Base-by-base conservation (phyloP, 805 yeast genomes). In the Grigorovia humatica region DNA sequence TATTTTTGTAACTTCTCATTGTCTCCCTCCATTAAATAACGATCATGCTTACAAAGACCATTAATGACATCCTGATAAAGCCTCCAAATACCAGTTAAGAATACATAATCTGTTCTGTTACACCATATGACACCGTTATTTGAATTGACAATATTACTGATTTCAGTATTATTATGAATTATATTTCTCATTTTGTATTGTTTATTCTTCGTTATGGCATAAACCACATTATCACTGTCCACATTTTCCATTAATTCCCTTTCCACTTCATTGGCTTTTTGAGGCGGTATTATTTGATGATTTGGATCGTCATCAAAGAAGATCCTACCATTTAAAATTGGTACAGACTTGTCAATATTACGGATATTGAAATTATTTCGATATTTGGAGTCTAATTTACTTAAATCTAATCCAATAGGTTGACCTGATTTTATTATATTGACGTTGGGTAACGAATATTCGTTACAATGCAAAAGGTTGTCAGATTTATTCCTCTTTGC, bases 1-100 rank as follows among this genome's bases (percentile, higher is more conserved):
- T 20, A 7, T 40, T 38, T 30, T 20, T 48, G 53, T 9, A 30
- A 18, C 17, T n/a, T 17, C 2, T 9, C 23, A 23, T 40, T 40
- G 12, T 32, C 35, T 23, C 6, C 27, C 2, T 27, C 18, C 15
- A 32, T 38, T 43, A 48, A 44, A 15, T 43, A 43, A 29, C 55
- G 44, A 11, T 47, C 45, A 19, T 48, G 48, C 15, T 48, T 46
- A 40, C 55, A 53, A 46, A 64, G 51, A 20, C 61, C 64, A 19
- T 59, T 57, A 62, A 64, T 62, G 2, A 64, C 64, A 52, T 64
- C 68, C 54, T 66, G 68, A 53, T 61, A 66, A 38, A 64, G 55
- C 65, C 88, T 86, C 95, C 96, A 88, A 48, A 88, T 75, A 0
- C 95, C 95, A 0, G 96, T 88, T 48, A 88, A 74, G 60, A 87